Percentiles rank a stretch among this genome's conserved stretches.
Conservation (phyloP, 1,139 yeast species). For the Nakaseomyces uthaithaninus region DNA sequence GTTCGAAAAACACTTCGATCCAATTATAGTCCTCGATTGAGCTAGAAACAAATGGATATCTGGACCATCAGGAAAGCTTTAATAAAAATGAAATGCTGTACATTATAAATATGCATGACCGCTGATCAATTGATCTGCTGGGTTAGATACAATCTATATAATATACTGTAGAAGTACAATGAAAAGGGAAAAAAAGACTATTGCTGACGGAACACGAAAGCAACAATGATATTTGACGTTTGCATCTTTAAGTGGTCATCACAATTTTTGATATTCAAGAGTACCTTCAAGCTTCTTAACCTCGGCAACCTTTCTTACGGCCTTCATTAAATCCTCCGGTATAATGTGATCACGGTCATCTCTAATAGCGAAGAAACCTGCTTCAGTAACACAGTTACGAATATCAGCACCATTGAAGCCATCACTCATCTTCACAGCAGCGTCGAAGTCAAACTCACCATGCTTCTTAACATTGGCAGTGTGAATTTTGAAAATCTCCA, state of each 20-base stretch:
- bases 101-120: not conserved
- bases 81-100: no score
- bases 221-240: not conserved
- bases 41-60: no score
- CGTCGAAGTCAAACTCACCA: constrained; percentile 96
- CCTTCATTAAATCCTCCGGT: constrained; percentile 94
- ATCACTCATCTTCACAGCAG: constrained; percentile 95
- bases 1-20: constrained; percentile 28
- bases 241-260: constrained; percentile 14
- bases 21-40: not conserved
- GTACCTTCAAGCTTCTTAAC: constrained; percentile 96
- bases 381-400: constrained; percentile 96
- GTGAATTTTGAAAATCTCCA: constrained; percentile 93
- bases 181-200: no score
- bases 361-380: constrained; percentile 96
- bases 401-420: constrained; percentile 99
- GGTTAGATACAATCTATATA: no score
- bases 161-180: no score
- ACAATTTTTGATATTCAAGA: constrained; percentile 85
- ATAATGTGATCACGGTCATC: constrained; percentile 93
- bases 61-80: no score
- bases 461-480: constrained; percentile 77
- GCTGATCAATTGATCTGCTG: constrained; percentile 5
- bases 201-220: no score
- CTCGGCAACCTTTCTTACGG: constrained; percentile 95